A percentile compares a stretch with the other conserved stretches of the same genome.
phyloP scores from a whole-genome alignment of 371 early-diverging fungal species.

The Blakeslea trispora region DNA sequence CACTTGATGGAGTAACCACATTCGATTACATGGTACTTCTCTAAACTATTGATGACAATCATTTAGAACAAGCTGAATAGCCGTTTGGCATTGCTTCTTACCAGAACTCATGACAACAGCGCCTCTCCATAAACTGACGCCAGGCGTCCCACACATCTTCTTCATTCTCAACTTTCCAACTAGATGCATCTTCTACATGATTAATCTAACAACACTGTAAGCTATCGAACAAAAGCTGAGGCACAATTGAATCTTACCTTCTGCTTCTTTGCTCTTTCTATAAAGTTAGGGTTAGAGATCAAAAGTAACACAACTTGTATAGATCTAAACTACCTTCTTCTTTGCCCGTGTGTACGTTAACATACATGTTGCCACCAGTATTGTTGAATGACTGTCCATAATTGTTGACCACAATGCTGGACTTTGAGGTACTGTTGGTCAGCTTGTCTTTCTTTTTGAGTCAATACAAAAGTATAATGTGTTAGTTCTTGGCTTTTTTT shows the following conservation, averaged over 20 bases:
- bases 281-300: neutral
- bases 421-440: no score
- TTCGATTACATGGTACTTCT: slow-evolving; percentile 15
- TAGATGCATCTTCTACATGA: neutral
- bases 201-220: neutral
- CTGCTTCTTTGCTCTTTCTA: neutral
- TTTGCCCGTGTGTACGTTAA: neutral
- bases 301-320: neutral
- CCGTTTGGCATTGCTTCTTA: neutral
- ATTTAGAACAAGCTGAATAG: neutral
- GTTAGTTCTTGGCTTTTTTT: neutral
- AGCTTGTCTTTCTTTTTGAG: no score
- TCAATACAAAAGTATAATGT: neutral
- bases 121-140: neutral
- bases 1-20: slow-evolving; percentile 21
- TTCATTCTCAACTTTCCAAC: neutral
- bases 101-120: neutral
- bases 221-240: neutral
- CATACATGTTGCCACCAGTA: neutral
- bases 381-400: no score
- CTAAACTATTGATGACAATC: neutral
- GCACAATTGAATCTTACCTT: neutral
- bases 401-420: no score
- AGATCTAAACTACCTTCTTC: neutral
- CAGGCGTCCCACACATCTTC: neutral